Percentiles rank a stretch among this genome's conserved stretches.
phyloP scores from a whole-genome alignment of 1,139 yeast species.

The Debaryomycetaceae sp. region DNA sequence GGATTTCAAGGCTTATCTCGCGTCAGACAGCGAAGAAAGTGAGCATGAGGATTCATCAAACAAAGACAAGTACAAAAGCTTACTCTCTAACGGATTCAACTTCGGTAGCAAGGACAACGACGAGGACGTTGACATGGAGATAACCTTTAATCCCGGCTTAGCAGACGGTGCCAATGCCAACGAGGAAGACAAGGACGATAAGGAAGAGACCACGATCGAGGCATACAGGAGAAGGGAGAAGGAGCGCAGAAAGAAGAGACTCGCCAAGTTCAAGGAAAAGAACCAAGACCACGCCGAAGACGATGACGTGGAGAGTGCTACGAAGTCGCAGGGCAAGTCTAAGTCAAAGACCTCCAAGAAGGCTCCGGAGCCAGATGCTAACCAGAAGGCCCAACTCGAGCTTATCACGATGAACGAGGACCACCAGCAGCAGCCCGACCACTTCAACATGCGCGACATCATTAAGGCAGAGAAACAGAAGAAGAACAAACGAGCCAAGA shows the following conservation, averaged over 20 bases:
- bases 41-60: slow-evolving; percentile 39
- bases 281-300: slow-evolving; percentile 36
- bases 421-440: slow-evolving; percentile 44
- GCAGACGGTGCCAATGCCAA: slow-evolving; percentile 36
- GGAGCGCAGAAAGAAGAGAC: slow-evolving; percentile 82
- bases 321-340: slow-evolving; percentile 17
- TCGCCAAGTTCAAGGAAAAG: slow-evolving; percentile 63
- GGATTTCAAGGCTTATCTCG: slow-evolving; percentile 94
- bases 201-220: slow-evolving; percentile 76
- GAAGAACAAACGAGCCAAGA: slow-evolving; percentile 49
- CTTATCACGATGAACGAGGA: slow-evolving; percentile 65
- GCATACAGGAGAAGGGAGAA: slow-evolving; percentile 84
- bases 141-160: slow-evolving; percentile 90
- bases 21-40: slow-evolving; percentile 70
- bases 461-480: slow-evolving; percentile 67
- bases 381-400: slow-evolving; percentile 65
- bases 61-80: slow-evolving; percentile 62
- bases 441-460: slow-evolving; percentile 79
- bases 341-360: slow-evolving; percentile 3
- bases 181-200: slow-evolving; percentile 31
- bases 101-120: slow-evolving; percentile 25
- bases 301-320: slow-evolving; percentile 8
- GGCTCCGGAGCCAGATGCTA: neutral
- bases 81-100: slow-evolving; percentile 49
- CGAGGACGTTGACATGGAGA: slow-evolving; percentile 77